phyloP scores from a whole-genome alignment of 768 basidiomycete genomes.

The Lactarius quietus region DNA sequence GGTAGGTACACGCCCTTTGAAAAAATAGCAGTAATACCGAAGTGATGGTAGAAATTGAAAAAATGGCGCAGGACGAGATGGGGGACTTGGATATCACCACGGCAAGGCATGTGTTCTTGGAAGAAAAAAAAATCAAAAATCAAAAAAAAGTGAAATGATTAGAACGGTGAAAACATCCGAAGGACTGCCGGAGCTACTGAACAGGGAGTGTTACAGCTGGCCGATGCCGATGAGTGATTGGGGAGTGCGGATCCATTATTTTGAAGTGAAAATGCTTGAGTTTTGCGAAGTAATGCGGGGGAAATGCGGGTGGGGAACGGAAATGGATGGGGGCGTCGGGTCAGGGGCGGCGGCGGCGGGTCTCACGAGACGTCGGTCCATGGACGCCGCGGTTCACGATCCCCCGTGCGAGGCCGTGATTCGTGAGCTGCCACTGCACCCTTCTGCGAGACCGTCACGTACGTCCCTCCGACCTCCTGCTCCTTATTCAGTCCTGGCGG shows the following conservation, averaged over 20 bases:
- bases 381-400: conserved; percentile 20
- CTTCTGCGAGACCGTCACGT: conserved; percentile 80
- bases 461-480: conserved; percentile 73
- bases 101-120: conserved; percentile 8
- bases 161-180: neutral
- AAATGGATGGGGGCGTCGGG: too few relatives aligned
- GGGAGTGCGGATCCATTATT: conserved; percentile 20
- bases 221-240: conserved; percentile 6
- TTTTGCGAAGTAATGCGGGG: conserved; percentile 10
- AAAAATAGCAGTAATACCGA: conserved; percentile 12
- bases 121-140: neutral
- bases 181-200: conserved; percentile 4
- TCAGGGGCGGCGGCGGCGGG: too few relatives aligned
- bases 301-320: too few relatives aligned
- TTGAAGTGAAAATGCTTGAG: conserved; percentile 14
- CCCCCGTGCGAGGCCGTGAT: conserved; percentile 16
- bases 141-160: conserved; percentile 6
- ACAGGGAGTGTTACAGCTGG: conserved; percentile 10
- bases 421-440: conserved; percentile 52
- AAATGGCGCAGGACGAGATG: conserved; percentile 21
- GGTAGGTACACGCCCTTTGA: conserved; percentile 11
- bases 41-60: conserved; percentile 8
- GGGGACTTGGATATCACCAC: conserved; percentile 20
- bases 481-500: conserved; percentile 61
- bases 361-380: conserved; percentile 21